phyloP scores from a whole-genome alignment of 2,329 filamentous ascomycete genomes.

The Penicillium olsonii region DNA sequence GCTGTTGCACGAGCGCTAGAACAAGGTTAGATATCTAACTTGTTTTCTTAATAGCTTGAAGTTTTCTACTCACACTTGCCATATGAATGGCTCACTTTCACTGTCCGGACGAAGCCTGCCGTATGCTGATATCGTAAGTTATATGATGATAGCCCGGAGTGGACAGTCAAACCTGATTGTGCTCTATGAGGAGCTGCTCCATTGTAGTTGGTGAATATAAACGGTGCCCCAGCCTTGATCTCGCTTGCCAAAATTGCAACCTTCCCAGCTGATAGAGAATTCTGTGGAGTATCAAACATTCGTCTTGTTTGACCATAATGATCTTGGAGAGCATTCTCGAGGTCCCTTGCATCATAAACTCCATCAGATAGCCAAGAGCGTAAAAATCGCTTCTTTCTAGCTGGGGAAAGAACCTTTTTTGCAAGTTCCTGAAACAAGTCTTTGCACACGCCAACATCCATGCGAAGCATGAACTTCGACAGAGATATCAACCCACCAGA shows the following conservation, averaged over 20 bases:
- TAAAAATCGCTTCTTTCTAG: neutral
- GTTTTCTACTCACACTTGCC: conserved; percentile 9
- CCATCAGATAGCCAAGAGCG: conserved; percentile 4
- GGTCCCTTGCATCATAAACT: conserved; percentile 4
- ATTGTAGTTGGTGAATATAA: conserved; percentile 15
- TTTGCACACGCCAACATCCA: neutral
- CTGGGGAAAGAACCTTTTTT: neutral
- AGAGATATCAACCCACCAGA: conserved; percentile 1
- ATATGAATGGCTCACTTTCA: conserved; percentile 9
- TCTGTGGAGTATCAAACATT: conserved; percentile 6
- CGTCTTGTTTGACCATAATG: conserved; percentile 2
- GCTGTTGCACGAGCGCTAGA: conserved; percentile 10
- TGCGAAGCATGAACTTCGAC: neutral
- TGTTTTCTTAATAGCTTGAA: neutral
- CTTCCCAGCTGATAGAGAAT: conserved; percentile 6
- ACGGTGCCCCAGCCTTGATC: conserved; percentile 6
- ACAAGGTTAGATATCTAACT: neutral
- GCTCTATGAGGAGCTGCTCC: conserved; percentile 4
- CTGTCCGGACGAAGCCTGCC: conserved; percentile 2
- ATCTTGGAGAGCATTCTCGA: conserved; percentile 7
- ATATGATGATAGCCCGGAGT: neutral
- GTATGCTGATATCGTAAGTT: conserved; percentile 2
- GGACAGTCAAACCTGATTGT: neutral
- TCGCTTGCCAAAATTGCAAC: conserved; percentile 5
- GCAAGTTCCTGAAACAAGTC: neutral